Conservation (phyloP, 2,329 filamentous ascomycete species). For the Fusarium foetens region DNA sequence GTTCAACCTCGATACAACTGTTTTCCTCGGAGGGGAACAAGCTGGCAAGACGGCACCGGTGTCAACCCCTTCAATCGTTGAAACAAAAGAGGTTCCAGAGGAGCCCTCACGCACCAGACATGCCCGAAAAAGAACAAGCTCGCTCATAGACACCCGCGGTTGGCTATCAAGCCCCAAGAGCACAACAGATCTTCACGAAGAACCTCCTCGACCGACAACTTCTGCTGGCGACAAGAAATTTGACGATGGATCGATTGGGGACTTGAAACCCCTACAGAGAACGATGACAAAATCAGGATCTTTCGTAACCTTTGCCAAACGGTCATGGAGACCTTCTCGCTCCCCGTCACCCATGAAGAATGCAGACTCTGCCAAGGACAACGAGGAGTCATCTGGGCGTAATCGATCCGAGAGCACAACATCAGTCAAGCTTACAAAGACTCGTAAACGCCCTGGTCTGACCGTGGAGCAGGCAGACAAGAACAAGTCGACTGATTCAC, state of each 20-base stretch:
- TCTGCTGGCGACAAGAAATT: slow-evolving; percentile 40
- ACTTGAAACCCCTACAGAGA: slow-evolving; percentile 49
- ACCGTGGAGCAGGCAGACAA: slow-evolving; percentile 42
- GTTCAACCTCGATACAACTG: slow-evolving; percentile 59
- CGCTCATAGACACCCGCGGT: slow-evolving; percentile 60
- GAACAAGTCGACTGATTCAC: slow-evolving; percentile 48
- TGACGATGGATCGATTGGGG: slow-evolving; percentile 28
- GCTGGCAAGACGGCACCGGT: slow-evolving; percentile 25
- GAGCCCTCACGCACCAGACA: slow-evolving; percentile 32
- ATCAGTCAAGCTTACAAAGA: slow-evolving; percentile 41
- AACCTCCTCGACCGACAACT: slow-evolving; percentile 43
- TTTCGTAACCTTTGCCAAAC: slow-evolving; percentile 61
- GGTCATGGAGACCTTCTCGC: slow-evolving; percentile 63
- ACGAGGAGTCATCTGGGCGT: slow-evolving; percentile 33
- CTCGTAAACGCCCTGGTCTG: slow-evolving; percentile 46
- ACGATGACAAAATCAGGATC: slow-evolving; percentile 56
- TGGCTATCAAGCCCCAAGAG: slow-evolving; percentile 63
- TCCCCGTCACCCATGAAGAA: slow-evolving; percentile 58
- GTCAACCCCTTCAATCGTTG: slow-evolving; percentile 30
- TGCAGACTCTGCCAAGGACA: slow-evolving; percentile 40
- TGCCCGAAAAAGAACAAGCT: slow-evolving; percentile 54
- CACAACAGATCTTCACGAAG: slow-evolving; percentile 42
- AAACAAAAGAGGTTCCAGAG: slow-evolving; percentile 37
- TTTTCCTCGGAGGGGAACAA: slow-evolving; percentile 50
- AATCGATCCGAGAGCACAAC: slow-evolving; percentile 39